Base-by-base conservation (phyloP, 1,139 yeast genomes). In the Debaryomyces robertsiae region DNA sequence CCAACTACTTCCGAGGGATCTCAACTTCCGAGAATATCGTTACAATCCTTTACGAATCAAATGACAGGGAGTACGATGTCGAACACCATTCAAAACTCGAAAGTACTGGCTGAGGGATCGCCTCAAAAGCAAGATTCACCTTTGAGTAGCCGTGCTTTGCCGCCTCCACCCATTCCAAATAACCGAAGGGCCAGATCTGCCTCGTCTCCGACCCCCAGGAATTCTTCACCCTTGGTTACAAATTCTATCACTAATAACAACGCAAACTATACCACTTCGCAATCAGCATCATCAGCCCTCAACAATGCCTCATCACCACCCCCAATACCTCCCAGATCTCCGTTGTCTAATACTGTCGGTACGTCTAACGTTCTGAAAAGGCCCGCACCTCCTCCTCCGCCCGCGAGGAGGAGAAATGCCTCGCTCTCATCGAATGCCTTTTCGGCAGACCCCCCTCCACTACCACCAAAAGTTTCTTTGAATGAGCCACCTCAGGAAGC, bases 301-400 rank as follows among this genome's bases (percentile, higher is more conserved):
- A 19, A 22, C 42, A 47, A 15, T 30, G 13, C 40, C 13, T 40
- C 42, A 23, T 44, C 37, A 13, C 46, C 50, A 6, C 65, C 66
- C 2, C 51, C 52, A 9, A 42, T 50, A 3, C 59, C 57, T 2
- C 53, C 54, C 3, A 43, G 55, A 27, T 32, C 54, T 32, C 43
- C 43, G 1, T 28, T 36, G 17, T 36, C 39, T 5, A 38, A 23
- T 16, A 32, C 13, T 18, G 29, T 19, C 15, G 27, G 19, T 4
- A 31, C 49, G 9, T 32, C 42, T 4, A 37, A 24, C 15, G 24
- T 34, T 18, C 38, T 40, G 19, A 27, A 41, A 9, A 47, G 53
- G 3, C 50, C 56, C 5, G 65, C 71, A 3, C 70, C 71, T 2
- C 79, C 79, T 0, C 76, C 76, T 0, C 74, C 80, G 1, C 65